Base-by-base conservation (phyloP, 306 rosid species). In the Boehmeria nivea region DNA sequence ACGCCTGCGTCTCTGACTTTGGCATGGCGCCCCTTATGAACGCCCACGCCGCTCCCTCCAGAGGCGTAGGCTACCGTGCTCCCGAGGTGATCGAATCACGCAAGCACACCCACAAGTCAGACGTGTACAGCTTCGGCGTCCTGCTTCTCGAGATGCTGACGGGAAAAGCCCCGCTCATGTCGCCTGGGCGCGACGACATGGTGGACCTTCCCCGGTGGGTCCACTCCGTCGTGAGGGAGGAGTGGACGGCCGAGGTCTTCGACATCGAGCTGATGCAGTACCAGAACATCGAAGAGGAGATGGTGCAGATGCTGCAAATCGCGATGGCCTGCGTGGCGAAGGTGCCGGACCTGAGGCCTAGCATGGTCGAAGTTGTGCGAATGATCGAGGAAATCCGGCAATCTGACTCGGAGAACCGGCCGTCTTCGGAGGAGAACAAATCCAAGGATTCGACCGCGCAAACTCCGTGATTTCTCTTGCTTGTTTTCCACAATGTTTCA, bases 151-250 rank as follows among this genome's bases (percentile, higher is more conserved):
- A 89, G 69, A 83, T 89, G 94, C 75, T 89, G 65, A 89, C 97
- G 0, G 97, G 97, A 60, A 89, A 89, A 65, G 97, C 97, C 44
- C 97, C 95, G 34, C 81, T 83, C 66, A 95, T 81, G 60, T 89
- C 97, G 19, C 94, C 97, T 0, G 87, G 88, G 13, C 94, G 83
- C 1, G 97, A 89, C 6, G 97, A 89, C n/a, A 79, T 79, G 84
- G 97, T 76, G 62, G 97, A 89, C 78, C 97, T 89, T 59, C 97
- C 97, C 7, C 77, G 97, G 63, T 89, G 97, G 97, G 97, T 89
- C 43, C 97, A 89, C 59, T 89, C 97, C 1, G 97, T 89, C 3
- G 95, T 89, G 48, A 82, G 97, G 77, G 97, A 89, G 74, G 97
- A 89, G 76, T 89, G 97, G 97, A 89, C 97, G 2, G 97, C 97